Base-by-base conservation (phyloP, 768 basidiomycete species). In the Mycena belliarum region DNA sequence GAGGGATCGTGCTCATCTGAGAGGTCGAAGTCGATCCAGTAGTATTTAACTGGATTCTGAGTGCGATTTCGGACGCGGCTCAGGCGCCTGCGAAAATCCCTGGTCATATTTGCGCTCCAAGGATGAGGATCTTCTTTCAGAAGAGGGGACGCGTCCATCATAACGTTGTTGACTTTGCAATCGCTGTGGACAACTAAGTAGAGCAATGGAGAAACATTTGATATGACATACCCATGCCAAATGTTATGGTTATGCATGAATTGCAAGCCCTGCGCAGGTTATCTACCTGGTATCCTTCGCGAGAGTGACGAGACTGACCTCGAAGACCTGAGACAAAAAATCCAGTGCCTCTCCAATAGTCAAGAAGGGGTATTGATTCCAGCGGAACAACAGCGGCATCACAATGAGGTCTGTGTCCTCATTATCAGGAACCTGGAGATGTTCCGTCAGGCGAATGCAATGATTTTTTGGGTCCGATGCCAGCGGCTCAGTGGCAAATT, bases 291-390 rank as follows among this genome's bases (percentile, higher is more conserved):
- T 3, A 4, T 35, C 12, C 12, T 32, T 32, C 29, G 6, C 29
- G 11, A 2, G 18, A 20, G 4, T n/a, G 29, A 9, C 14, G 12
- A 10, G 7, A 52, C 59, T 32, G 37, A 71, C 74, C 60, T 72
- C 68, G 16, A 73, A 64, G 3, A 73, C 56, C 42, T 75, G 73
- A 16, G 52, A 29, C 28, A 71, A 54, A 33, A 68, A 73, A 3
- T 69, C 68, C 5, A 72, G 49, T 0, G 61, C 67, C 51, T 75
- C 74, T 1, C 72, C 74, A 9, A 71, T 47, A 0, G 72, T 70
- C 3, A 60, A 24, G 48, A 71, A 72, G 0, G 47, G 63, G 16
- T 59, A 63, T 14, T 55, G n/a, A 26, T 68, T 25, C 43, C 58
- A 64, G 14, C 32, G 12, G 6, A 52, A 59, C 3, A 73, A 56